A percentile compares a stretch with the other conserved stretches of the same genome.
Conservation (phyloP, 371 early-diverging fungal species). For the Actinomortierella ambigua region DNA sequence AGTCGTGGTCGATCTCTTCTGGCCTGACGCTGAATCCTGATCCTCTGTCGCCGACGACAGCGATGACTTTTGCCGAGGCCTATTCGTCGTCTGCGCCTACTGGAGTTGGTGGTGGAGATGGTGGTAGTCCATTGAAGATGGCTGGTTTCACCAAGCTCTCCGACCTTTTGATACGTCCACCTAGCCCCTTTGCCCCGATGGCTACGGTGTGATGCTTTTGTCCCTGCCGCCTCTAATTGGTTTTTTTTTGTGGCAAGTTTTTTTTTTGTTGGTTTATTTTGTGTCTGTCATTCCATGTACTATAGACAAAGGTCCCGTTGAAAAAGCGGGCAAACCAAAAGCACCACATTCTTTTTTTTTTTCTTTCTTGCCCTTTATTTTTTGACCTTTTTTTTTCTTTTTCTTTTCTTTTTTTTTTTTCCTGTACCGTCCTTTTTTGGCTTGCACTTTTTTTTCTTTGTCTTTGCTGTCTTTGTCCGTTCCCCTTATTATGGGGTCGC, state of each 20-base stretch:
- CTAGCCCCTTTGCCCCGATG: conserved; percentile 14
- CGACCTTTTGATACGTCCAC: conserved; percentile 15
- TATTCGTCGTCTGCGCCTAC: conserved; percentile 12
- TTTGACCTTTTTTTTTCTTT: conserved; percentile 3
- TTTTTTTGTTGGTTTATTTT: conserved; percentile 6
- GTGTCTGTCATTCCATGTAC: conserved; percentile 11
- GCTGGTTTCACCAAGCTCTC: conserved; percentile 25
- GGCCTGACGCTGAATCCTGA: conserved; percentile 3
- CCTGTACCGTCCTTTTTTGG: neutral
- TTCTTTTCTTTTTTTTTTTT: conserved; percentile 4
- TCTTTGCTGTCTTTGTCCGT: conserved; percentile 1
- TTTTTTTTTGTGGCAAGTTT: conserved; percentile 4
- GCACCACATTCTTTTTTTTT: conserved; percentile 1
- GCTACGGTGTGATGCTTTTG: conserved; percentile 1
- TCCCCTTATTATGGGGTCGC: too few relatives aligned
- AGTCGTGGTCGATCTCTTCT: conserved; percentile 5
- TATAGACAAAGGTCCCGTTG: neutral
- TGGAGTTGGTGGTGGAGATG: conserved; percentile 16
- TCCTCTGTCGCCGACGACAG: too few relatives aligned
- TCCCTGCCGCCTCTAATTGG: neutral
- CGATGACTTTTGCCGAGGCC: too few relatives aligned
- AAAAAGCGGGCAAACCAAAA: neutral
- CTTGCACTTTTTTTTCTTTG: neutral
- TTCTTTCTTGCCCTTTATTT: conserved; percentile 2
- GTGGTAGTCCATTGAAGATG: conserved; percentile 14